Evolutionary conservation across 306 rosid species (phyloP).

Genomic region (Quercus bicolor): DNA sequence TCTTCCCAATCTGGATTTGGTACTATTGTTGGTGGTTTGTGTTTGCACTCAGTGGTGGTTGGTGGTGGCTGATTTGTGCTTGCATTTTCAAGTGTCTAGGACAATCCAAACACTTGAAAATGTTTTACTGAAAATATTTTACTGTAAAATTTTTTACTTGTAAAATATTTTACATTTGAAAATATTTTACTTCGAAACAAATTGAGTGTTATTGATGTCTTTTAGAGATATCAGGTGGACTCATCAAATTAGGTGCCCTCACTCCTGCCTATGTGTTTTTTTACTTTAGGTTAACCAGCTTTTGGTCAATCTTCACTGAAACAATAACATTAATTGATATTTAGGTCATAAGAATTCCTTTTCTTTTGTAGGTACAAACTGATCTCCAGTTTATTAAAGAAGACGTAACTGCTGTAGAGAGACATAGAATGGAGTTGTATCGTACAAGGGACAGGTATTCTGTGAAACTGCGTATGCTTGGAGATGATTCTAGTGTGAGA

Average conservation of each 20-base stretch:
- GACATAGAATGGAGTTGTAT: constrained; percentile 78
- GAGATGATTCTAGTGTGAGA: constrained; percentile 63
- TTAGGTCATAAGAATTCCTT: constrained; percentile 12
- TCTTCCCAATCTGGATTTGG: too few relatives aligned
- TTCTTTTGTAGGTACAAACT: constrained; percentile 64
- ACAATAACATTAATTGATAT: constrained; percentile 2
- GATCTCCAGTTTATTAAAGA: constrained; percentile 93
- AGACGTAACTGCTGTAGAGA: constrained; percentile 80
- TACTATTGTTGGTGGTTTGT: too few relatives aligned
- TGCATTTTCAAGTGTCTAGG: too few relatives aligned
- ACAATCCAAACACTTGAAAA: too few relatives aligned
- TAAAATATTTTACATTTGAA: too few relatives aligned
- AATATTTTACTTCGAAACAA: too few relatives aligned
- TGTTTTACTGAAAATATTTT: too few relatives aligned
- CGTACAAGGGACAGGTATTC: constrained; percentile 65
- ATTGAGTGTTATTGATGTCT: not conserved
- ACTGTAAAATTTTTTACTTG: too few relatives aligned
- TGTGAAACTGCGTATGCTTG: constrained; percentile 69
- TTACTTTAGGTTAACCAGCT: constrained; percentile 11
- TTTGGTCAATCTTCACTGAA: not conserved
- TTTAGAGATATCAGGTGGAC: not conserved
- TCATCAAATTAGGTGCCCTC: not conserved
- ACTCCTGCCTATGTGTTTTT: constrained; percentile 1
- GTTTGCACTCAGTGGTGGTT: too few relatives aligned
- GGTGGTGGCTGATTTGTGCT: too few relatives aligned